A percentile compares a stretch with the other conserved stretches of the same genome.
phyloP scores from a whole-genome alignment of 2,329 filamentous ascomycete species.

The Ophiosphaerella herpotricha region DNA sequence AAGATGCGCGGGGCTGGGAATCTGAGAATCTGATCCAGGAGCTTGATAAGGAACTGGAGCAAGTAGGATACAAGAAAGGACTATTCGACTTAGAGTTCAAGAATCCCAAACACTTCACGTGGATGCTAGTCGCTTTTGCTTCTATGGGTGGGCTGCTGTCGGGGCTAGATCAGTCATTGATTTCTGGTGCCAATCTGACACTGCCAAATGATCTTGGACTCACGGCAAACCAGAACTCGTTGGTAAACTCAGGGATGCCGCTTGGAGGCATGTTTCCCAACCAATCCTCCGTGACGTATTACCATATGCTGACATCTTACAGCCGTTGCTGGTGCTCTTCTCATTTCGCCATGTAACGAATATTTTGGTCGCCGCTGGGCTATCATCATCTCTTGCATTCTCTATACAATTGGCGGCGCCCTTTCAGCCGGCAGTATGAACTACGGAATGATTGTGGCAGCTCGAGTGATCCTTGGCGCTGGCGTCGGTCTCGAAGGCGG shows the following conservation, averaged over 20 bases:
- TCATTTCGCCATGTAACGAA: constrained; percentile 70
- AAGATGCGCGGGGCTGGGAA: constrained; percentile 47
- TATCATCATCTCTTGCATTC: constrained; percentile 69
- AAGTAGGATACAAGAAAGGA: constrained; percentile 44
- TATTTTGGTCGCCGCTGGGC: constrained; percentile 68
- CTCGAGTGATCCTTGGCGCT: constrained; percentile 69
- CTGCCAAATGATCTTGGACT: constrained; percentile 64
- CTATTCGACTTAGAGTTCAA: constrained; percentile 62
- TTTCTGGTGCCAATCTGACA: constrained; percentile 71
- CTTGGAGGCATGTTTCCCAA: constrained; percentile 53
- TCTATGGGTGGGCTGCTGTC: constrained; percentile 75
- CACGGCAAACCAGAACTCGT: constrained; percentile 60
- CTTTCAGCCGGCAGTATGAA: constrained; percentile 70
- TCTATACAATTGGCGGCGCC: constrained; percentile 72
- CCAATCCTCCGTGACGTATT: too few relatives aligned
- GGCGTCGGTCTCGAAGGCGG: constrained; percentile 75
- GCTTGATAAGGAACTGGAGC: constrained; percentile 46
- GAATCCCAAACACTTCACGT: constrained; percentile 69
- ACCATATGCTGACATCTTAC: constrained; percentile 5
- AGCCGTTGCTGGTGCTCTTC: constrained; percentile 70
- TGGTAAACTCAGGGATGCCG: constrained; percentile 73
- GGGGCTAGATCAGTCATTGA: constrained; percentile 73
- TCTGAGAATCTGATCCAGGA: constrained; percentile 51
- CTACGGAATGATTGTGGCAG: constrained; percentile 72
- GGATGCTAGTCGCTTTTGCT: constrained; percentile 70